phyloP scores from a whole-genome alignment of 805 yeast species.

The Barnettozyma wickerhamii region DNA sequence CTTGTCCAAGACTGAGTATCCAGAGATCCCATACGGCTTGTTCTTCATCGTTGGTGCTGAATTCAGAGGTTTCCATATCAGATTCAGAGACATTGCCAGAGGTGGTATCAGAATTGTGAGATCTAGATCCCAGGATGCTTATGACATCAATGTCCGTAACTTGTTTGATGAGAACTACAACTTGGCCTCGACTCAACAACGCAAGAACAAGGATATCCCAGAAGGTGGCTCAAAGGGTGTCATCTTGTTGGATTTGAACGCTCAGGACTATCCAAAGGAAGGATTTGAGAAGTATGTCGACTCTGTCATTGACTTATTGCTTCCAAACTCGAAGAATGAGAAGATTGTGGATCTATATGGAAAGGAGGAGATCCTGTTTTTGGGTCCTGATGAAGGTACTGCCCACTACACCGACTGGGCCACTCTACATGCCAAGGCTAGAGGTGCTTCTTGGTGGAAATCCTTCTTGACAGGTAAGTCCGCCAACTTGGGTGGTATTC shows the following conservation, averaged over 20 bases:
- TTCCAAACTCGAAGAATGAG: constrained; percentile 80
- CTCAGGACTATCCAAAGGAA: constrained; percentile 74
- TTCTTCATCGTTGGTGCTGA: constrained; percentile 95
- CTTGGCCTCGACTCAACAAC: constrained; percentile 92
- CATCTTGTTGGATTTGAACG: constrained; percentile 64
- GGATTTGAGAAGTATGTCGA: constrained; percentile 93
- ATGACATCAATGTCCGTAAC: constrained; percentile 77
- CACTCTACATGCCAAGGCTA: constrained; percentile 80
- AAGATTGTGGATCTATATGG: constrained; percentile 79
- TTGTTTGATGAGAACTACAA: constrained; percentile 96
- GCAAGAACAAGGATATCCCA: constrained; percentile 96
- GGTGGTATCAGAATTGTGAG: constrained; percentile 97
- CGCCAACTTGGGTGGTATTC: constrained; percentile 91
- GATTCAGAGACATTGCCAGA: constrained; percentile 95
- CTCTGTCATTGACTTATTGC: constrained; percentile 75
- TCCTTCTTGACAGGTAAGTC: constrained; percentile 96
- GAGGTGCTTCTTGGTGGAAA: constrained; percentile 98
- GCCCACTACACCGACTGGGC: constrained; percentile 98
- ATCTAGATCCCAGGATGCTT: constrained; percentile 81
- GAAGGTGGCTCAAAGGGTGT: constrained; percentile 99
- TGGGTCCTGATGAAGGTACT: constrained; percentile 99
- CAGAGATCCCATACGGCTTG: constrained; percentile 91
- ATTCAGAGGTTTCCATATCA: constrained; percentile 94
- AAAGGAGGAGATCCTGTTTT: constrained; percentile 84
- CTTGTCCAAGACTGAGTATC: constrained; percentile 82